phyloP scores from a whole-genome alignment of 139 green algal genomes.

The Closterium sp. region DNA sequence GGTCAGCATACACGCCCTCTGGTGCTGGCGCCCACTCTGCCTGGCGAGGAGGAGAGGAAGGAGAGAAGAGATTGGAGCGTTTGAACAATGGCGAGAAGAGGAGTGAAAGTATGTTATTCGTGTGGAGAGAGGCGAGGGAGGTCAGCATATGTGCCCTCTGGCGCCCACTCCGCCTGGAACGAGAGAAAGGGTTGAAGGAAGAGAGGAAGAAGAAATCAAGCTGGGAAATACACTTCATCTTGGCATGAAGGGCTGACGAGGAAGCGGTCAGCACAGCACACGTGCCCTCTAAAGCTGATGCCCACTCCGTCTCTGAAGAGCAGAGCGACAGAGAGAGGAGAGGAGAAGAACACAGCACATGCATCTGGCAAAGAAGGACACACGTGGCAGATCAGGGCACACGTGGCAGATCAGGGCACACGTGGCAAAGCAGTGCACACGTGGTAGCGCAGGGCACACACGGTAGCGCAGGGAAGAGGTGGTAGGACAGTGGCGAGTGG shows the following conservation, averaged over 20 bases:
- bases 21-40: too few species aligned
- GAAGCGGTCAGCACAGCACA: too few species aligned
- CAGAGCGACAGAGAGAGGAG: too few species aligned
- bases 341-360: too few species aligned
- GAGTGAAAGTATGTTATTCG: background rate
- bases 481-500: too few species aligned
- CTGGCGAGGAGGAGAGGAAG: background rate
- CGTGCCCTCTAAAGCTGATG: too few species aligned
- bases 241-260: too few species aligned
- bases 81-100: background rate
- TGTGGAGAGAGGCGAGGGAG: background rate
- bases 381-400: background rate
- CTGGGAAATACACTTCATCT: background rate
- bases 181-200: background rate
- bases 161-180: conserved; percentile 33
- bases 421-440: background rate
- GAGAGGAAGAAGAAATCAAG: background rate
- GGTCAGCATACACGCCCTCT: too few species aligned
- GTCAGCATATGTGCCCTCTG: conserved; percentile 31
- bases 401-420: background rate
- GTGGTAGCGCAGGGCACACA: too few species aligned
- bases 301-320: background rate
- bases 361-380: background rate
- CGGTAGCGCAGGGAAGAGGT: too few species aligned
- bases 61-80: too few species aligned